A percentile compares a stretch with the other conserved stretches of the same genome.
Evolutionary conservation across 768 basidiomycete genomes (phyloP).

Genomic region (Boletus fagicola): DNA sequence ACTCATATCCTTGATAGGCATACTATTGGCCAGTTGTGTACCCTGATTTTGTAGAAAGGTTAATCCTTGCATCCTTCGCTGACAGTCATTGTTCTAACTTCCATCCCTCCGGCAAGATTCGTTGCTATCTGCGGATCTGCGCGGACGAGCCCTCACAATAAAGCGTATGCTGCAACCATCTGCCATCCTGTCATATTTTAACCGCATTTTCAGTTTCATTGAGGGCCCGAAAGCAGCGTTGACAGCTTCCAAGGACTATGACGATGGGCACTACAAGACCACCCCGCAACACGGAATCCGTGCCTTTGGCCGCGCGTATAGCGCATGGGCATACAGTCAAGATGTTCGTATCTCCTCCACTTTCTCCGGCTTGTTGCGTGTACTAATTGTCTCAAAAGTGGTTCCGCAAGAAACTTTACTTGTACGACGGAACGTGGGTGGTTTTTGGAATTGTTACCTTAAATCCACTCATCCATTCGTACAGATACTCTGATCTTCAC

Average conservation of each 20-base stretch:
- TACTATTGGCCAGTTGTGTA: constrained; percentile 58
- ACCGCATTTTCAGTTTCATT: constrained; percentile 43
- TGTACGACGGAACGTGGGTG: constrained; percentile 40
- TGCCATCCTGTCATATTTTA: neutral
- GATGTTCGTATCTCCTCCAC: constrained; percentile 34
- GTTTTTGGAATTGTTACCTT: neutral
- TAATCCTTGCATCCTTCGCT: neutral
- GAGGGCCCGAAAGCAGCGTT: constrained; percentile 59
- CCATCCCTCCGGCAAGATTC: constrained; percentile 36
- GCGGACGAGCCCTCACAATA: constrained; percentile 53
- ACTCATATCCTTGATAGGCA: constrained; percentile 33
- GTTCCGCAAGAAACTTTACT: constrained; percentile 49
- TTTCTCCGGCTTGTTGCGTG: neutral
- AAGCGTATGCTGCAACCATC: constrained; percentile 39
- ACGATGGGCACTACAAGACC: constrained; percentile 49
- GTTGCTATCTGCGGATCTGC: constrained; percentile 53
- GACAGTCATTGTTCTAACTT: neutral
- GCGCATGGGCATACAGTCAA: constrained; percentile 60
- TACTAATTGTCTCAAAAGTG: constrained; percentile 37
- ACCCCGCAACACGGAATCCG: constrained; percentile 49
- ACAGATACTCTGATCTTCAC: constrained; percentile 46
- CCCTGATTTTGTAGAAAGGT: constrained; percentile 54
- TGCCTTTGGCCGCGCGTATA: constrained; percentile 55
- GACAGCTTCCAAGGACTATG: constrained; percentile 51
- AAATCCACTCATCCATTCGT: neutral